A percentile compares a stretch with the other conserved stretches of the same genome.
phyloP scores from a whole-genome alignment of 129 eudicot genomes.

The Flaveria robusta region DNA sequence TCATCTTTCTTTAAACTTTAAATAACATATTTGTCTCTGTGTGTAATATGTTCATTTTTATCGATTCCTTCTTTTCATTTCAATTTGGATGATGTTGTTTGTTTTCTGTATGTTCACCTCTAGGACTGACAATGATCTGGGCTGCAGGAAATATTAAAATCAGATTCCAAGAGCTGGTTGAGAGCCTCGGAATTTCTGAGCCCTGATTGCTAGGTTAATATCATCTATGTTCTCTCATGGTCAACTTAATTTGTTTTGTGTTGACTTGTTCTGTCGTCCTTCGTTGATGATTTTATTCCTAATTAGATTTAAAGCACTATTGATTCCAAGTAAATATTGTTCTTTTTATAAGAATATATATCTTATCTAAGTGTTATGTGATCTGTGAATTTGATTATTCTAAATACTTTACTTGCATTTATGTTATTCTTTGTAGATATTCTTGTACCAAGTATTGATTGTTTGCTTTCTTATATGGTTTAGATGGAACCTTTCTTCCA shows the following conservation, averaged over 20 bases:
- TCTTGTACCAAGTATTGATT: background rate
- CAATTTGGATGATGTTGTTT: slow-evolving; percentile 12
- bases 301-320: background rate
- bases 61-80: no score
- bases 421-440: slow-evolving; percentile 3
- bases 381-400: background rate
- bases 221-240: slow-evolving; percentile 53
- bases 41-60: no score
- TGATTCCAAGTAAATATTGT: background rate
- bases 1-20: no score
- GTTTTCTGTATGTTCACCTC: slow-evolving; percentile 18
- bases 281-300: slow-evolving; percentile 6
- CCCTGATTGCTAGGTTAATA: slow-evolving; percentile 66
- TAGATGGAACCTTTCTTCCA: slow-evolving; percentile 19
- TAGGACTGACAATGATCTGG: slow-evolving; percentile 66
- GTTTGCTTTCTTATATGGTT: slow-evolving; percentile 20
- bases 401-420: background rate
- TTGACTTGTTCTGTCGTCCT: background rate
- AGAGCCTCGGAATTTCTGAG: slow-evolving; percentile 71
- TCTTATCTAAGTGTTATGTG: no score
- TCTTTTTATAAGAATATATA: background rate
- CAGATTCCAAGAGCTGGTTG: slow-evolving; percentile 85
- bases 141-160: slow-evolving; percentile 67
- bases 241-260: slow-evolving; percentile 27
- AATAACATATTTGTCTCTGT: no score